phyloP scores from a whole-genome alignment of 179 eudicot species.

The Gypsophila paniculata region DNA sequence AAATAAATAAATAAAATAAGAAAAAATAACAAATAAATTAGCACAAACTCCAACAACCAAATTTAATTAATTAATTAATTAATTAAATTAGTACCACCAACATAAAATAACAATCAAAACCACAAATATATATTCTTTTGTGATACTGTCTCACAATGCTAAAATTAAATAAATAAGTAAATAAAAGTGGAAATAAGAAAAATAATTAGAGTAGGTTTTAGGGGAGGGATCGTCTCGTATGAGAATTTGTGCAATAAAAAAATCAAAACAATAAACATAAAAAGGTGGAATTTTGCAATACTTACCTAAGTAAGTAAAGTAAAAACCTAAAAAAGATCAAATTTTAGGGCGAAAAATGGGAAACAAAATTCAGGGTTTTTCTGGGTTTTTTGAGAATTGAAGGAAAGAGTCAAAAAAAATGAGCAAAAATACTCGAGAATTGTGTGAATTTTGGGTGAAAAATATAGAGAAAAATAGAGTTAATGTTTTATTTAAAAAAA shows the following conservation, averaged over 20 bases:
- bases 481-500: too few relatives aligned
- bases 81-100: background rate
- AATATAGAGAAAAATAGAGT: constrained; percentile 15
- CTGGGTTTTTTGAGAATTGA: background rate
- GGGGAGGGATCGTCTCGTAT: too few relatives aligned
- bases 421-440: constrained; percentile 26
- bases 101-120: background rate
- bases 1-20: background rate
- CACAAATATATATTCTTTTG: too few relatives aligned
- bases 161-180: too few relatives aligned
- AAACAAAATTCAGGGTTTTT: constrained; percentile 16
- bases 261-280: background rate
- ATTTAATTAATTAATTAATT: constrained; percentile 8
- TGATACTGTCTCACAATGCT: too few relatives aligned
- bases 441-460: constrained; percentile 24
- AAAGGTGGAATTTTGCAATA: constrained; percentile 17
- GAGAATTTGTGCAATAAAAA: background rate
- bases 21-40: background rate
- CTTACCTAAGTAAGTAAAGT: constrained; percentile 24
- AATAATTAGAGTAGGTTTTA: too few relatives aligned
- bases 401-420: constrained; percentile 21
- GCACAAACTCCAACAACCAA: constrained; percentile 27
- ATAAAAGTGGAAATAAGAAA: too few relatives aligned
- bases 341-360: background rate
- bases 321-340: background rate